phyloP scores from a whole-genome alignment of 768 basidiomycete species.

The Podaxis sp. region DNA sequence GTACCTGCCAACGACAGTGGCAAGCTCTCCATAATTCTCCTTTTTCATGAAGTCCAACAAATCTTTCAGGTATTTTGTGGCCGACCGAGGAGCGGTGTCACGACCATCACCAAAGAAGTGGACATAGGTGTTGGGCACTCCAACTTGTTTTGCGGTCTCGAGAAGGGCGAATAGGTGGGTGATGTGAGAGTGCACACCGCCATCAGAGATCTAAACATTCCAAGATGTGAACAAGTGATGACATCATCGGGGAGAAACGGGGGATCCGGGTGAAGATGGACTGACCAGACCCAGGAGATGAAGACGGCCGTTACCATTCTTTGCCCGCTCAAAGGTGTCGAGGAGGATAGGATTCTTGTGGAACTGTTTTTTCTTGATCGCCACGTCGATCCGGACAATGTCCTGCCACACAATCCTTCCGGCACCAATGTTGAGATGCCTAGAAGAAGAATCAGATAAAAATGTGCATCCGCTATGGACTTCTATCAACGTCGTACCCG shows the following conservation, averaged over 20 bases:
- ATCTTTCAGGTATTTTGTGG: constrained; percentile 74
- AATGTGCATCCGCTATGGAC: not conserved
- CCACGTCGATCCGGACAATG: constrained; percentile 91
- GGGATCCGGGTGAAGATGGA: constrained; percentile 15
- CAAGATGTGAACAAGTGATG: not conserved
- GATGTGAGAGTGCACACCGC: constrained; percentile 97
- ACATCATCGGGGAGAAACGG: constrained; percentile 2
- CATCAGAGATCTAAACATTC: constrained; percentile 74
- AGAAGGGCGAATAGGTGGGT: constrained; percentile 87
- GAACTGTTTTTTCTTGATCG: constrained; percentile 87
- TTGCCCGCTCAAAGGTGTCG: constrained; percentile 73
- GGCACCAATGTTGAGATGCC: constrained; percentile 93
- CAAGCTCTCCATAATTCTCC: constrained; percentile 76
- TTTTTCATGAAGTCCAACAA: constrained; percentile 76
- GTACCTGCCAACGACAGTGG: constrained; percentile 87
- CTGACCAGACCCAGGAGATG: constrained; percentile 87
- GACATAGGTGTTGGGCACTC: constrained; percentile 82
- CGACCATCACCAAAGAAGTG: constrained; percentile 96
- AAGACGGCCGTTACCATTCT: constrained; percentile 77
- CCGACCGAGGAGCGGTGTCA: constrained; percentile 88
- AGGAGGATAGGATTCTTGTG: constrained; percentile 77
- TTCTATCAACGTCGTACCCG: constrained; percentile 56
- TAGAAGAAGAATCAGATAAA: constrained; percentile 28
- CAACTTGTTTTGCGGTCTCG: constrained; percentile 83
- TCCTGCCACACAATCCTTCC: constrained; percentile 98